Conservation (phyloP, 345 rosid genomes). For the Lepidium sativum region DNA sequence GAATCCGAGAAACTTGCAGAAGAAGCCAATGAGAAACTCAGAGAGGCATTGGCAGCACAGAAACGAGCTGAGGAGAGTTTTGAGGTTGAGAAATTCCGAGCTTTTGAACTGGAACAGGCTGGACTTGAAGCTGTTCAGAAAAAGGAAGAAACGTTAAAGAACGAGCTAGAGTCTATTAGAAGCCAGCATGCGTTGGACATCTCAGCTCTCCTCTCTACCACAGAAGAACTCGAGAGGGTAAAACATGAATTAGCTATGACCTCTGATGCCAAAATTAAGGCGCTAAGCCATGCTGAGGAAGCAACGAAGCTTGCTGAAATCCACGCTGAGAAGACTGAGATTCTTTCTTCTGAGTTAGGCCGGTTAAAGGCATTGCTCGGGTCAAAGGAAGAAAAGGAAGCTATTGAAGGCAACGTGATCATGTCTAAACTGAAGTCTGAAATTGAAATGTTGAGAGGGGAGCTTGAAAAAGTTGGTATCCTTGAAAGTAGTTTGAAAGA, state of each 20-base stretch:
- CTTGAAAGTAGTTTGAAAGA: constrained; percentile 44
- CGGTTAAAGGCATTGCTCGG: constrained; percentile 57
- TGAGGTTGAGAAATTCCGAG: constrained; percentile 80
- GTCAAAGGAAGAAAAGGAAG: constrained; percentile 50
- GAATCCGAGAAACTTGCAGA: constrained; percentile 52
- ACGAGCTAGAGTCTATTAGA: constrained; percentile 64
- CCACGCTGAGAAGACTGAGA: constrained; percentile 69
- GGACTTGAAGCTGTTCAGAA: constrained; percentile 71
- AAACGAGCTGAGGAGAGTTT: constrained; percentile 75
- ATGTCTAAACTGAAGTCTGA: constrained; percentile 45
- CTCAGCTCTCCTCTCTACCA: constrained; percentile 63
- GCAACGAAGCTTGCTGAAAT: constrained; percentile 89
- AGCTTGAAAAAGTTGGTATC: constrained; percentile 40
- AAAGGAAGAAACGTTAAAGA: constrained; percentile 65
- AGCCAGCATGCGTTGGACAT: constrained; percentile 83
- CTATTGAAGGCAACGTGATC: constrained; percentile 39
- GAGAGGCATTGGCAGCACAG: constrained; percentile 78
- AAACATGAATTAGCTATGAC: constrained; percentile 70
- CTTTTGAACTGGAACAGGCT: constrained; percentile 76
- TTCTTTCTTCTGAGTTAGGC: constrained; percentile 57
- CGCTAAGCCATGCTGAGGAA: constrained; percentile 78
- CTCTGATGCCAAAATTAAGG: constrained; percentile 77
- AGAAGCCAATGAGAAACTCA: constrained; percentile 70
- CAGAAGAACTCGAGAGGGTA: constrained; percentile 58
- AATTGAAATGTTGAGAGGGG: constrained; percentile 35